These are phyloP conservation scores for Boletellus ananiceps DNA, from an alignment of 768 basidiomycete genomes.

Conservation along the genomic window DNA sequence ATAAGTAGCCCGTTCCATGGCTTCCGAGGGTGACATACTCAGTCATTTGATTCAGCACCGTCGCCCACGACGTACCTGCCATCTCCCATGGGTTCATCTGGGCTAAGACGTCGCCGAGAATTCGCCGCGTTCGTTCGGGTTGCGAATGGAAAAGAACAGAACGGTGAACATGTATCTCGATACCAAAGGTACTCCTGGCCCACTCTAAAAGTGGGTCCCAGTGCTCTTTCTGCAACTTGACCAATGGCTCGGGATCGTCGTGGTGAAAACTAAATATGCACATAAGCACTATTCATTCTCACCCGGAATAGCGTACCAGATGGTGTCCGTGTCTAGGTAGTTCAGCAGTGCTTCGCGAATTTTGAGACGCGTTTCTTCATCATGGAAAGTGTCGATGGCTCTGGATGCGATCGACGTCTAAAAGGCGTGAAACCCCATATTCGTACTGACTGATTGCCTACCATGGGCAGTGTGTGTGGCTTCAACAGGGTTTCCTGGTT, in stretches of 20 bases:
- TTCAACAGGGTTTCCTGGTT: slow-evolving; percentile 82
- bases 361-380: slow-evolving; percentile 50
- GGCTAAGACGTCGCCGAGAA: slow-evolving; percentile 53
- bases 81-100: slow-evolving; percentile 80
- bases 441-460: slow-evolving; percentile 32
- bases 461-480: slow-evolving; percentile 88
- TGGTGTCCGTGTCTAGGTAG: slow-evolving; percentile 93
- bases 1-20: slow-evolving; percentile 87
- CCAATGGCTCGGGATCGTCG: slow-evolving; percentile 69
- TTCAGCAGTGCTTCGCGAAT: slow-evolving; percentile 67
- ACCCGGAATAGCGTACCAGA: slow-evolving; percentile 52
- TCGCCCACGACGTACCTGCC: slow-evolving; percentile 57
- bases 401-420: slow-evolving; percentile 91
- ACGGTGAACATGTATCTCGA: slow-evolving; percentile 64
- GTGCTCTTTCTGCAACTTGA: slow-evolving; percentile 69
- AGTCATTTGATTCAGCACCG: not conserved
- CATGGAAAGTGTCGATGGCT: slow-evolving; percentile 75
- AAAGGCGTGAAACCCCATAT: slow-evolving; percentile 4
- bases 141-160: slow-evolving; percentile 72
- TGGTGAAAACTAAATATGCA: slow-evolving; percentile 65
- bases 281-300: slow-evolving; percentile 1
- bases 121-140: slow-evolving; percentile 59
- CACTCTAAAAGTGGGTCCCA: slow-evolving; percentile 89
- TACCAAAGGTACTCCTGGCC: slow-evolving; percentile 60
- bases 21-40: slow-evolving; percentile 36